Percentiles rank a stretch among this genome's conserved stretches.
These are phyloP conservation scores for Musa acuminata DNA, from an alignment of 176 grass and related monocot species.

Conservation along the genomic window DNA sequence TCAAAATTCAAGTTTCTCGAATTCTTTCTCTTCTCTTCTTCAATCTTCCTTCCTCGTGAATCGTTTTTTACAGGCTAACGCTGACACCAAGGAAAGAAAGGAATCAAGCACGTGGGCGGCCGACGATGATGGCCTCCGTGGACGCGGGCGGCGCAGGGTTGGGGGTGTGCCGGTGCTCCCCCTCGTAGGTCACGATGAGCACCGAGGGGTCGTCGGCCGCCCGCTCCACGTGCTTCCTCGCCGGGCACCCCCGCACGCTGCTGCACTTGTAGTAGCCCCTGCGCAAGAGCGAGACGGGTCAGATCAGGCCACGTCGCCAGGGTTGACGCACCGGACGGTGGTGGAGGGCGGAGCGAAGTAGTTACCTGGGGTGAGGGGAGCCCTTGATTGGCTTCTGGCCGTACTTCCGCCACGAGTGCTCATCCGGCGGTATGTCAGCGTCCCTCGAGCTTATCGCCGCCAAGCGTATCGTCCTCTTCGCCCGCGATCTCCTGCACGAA, in stretches of 20 bases:
- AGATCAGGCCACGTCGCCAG: neutral
- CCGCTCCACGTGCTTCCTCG: conserved; percentile 87
- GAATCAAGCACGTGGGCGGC: too few relatives aligned
- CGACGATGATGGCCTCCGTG: neutral
- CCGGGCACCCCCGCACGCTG: conserved; percentile 62
- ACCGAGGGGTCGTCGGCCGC: conserved; percentile 80
- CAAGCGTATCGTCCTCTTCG: conserved; percentile 63
- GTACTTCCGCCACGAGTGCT: conserved; percentile 95
- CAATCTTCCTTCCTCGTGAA: too few relatives aligned
- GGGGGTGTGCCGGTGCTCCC: conserved; percentile 71
- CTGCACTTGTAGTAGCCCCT: conserved; percentile 98
- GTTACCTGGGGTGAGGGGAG: conserved; percentile 85
- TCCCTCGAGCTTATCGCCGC: conserved; percentile 78
- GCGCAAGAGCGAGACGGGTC: conserved; percentile 3
- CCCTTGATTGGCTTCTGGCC: conserved; percentile 97
- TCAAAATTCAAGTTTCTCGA: too few relatives aligned
- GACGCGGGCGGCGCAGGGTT: neutral
- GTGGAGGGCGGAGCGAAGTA: neutral
- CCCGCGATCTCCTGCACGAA: conserved; percentile 48
- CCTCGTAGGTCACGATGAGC: conserved; percentile 85
- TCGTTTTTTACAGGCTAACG: too few relatives aligned
- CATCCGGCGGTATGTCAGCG: conserved; percentile 79
- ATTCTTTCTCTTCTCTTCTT: too few relatives aligned
- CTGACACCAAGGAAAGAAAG: too few relatives aligned
- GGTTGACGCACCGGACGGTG: neutral